A percentile compares a stretch with the other conserved stretches of the same genome.
These are phyloP conservation scores for Xylaria arbuscula DNA, from an alignment of 2,329 filamentous ascomycete species.

Conservation along the genomic window DNA sequence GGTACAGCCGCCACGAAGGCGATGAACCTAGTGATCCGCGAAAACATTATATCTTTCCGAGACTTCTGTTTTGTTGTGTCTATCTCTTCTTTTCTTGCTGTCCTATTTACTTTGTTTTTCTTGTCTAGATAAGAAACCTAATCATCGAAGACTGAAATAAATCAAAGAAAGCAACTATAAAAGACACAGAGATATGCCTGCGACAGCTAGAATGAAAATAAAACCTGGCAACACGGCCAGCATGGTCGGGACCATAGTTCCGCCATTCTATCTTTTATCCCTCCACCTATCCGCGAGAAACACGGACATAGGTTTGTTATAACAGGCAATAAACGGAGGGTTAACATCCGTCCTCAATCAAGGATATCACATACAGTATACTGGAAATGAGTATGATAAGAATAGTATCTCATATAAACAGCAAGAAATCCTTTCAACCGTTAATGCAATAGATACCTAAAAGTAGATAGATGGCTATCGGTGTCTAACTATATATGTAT, in stretches of 20 bases:
- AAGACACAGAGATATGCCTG: too few species aligned
- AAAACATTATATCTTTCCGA: constrained; percentile 32
- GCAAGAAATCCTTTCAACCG: background rate
- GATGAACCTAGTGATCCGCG: constrained; percentile 23
- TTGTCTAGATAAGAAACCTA: too few species aligned
- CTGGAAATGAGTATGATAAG: background rate
- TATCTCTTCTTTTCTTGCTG: background rate
- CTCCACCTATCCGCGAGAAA: background rate
- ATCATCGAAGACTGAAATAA: too few species aligned
- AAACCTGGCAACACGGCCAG: background rate
- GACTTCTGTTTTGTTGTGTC: background rate
- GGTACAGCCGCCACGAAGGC: constrained; percentile 28
- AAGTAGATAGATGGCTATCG: background rate
- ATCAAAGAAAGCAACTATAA: too few species aligned
- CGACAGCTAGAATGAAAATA: background rate
- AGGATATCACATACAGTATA: background rate
- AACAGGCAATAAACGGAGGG: constrained; percentile 46
- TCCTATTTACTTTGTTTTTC: too few species aligned
- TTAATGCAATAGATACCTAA: background rate
- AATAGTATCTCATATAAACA: background rate
- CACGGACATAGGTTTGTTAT: constrained; percentile 3
- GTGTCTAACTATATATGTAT: background rate
- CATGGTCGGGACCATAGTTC: background rate
- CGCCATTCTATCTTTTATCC: background rate
- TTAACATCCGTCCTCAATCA: constrained; percentile 37